Evolutionary conservation across 805 yeast genomes (phyloP).

Genomic region (Saccharomycopsis fibuligera): DNA sequence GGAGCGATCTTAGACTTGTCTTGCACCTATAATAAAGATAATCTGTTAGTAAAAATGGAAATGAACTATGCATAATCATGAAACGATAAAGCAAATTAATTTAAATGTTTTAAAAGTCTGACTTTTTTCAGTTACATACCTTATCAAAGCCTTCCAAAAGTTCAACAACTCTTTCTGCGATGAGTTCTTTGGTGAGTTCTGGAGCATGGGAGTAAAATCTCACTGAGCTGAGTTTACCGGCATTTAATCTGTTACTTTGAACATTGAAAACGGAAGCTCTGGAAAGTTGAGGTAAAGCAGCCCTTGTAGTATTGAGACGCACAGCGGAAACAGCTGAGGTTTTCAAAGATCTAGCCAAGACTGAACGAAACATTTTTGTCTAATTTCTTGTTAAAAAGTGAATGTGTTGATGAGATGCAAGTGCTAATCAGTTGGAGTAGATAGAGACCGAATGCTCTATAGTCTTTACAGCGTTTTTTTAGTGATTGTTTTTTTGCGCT

Average conservation of each 20-base stretch:
- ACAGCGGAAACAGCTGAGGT: not conserved
- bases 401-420: too few relatives aligned
- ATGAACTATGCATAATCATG: not conserved
- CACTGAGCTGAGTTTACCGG: too few relatives aligned
- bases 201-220: slow-evolving; percentile 50
- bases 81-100: not conserved
- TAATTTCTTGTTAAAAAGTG: too few relatives aligned
- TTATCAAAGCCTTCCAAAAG: slow-evolving; percentile 61
- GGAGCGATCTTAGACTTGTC: slow-evolving; percentile 24
- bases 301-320: not conserved
- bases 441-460: too few relatives aligned
- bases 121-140: slow-evolving; percentile 27
- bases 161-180: slow-evolving; percentile 56
- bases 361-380: slow-evolving; percentile 15
- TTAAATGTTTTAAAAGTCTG: not conserved
- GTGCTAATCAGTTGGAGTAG: too few relatives aligned
- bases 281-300: not conserved
- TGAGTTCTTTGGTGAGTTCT: slow-evolving; percentile 53
- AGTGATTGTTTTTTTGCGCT: too few relatives aligned
- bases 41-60: not conserved
- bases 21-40: slow-evolving; percentile 1
- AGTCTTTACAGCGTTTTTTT: too few relatives aligned
- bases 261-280: not conserved
- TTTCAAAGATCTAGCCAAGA: slow-evolving; percentile 3
- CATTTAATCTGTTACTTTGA: not conserved